phyloP scores from a whole-genome alignment of 2,329 filamentous ascomycete species.

The Fusarium sp. region DNA sequence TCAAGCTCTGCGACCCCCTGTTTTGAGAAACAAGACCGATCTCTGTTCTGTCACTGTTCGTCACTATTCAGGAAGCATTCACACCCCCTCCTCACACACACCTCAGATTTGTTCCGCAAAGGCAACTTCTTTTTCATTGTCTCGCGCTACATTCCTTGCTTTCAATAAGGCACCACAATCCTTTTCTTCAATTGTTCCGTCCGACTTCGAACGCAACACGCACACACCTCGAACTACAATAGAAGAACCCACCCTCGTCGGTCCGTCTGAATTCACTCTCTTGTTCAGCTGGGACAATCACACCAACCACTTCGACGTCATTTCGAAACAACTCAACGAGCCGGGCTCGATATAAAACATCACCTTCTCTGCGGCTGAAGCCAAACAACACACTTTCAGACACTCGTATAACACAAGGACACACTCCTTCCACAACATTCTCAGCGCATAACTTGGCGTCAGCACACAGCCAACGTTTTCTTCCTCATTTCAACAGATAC shows the following conservation, averaged over 20 bases:
- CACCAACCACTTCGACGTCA: conserved; percentile 6
- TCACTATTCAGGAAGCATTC: conserved; percentile 21
- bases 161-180: conserved; percentile 35
- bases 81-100: background rate
- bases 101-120: conserved; percentile 14
- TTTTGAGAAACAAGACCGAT: conserved; percentile 37
- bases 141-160: conserved; percentile 28
- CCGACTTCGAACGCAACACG: background rate
- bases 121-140: conserved; percentile 13
- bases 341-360: conserved; percentile 27
- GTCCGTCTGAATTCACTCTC: conserved; percentile 27
- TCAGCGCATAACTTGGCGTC: conserved; percentile 16
- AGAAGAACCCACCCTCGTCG: conserved; percentile 24
- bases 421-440: conserved; percentile 13
- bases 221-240: conserved; percentile 22
- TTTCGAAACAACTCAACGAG: conserved; percentile 9
- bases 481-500: conserved; percentile 17
- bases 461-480: conserved; percentile 7
- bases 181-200: conserved; percentile 24
- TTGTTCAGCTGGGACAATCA: conserved; percentile 36
- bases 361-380: conserved; percentile 18
- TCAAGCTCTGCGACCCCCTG: conserved; percentile 26
- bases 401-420: conserved; percentile 5
- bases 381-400: conserved; percentile 11
- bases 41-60: conserved; percentile 26